Base-by-base conservation (phyloP, 164 flowering plant species). In the Cinnamomum chago region DNA sequence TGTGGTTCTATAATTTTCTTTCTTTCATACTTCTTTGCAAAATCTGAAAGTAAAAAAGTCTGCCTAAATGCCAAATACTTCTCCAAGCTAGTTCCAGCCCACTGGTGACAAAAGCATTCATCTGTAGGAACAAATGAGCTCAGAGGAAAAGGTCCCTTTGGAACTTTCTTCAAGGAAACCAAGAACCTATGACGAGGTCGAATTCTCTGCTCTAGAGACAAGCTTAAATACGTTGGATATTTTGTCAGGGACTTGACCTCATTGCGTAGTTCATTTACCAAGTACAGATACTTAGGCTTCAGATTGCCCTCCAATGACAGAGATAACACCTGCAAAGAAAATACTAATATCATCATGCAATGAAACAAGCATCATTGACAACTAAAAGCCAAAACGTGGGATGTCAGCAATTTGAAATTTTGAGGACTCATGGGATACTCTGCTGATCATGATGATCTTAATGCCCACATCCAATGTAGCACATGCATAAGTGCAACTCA, bases 161-260 rank as follows among this genome's bases (percentile, higher is more conserved):
- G 97, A 73, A 90, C 97, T 89, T 90, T 95, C 83, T 90, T 95
- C 25, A 95, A 81, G 64, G 88, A 72, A 81, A 90, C 94, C 85
- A 95, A 79, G 82, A 93, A 95, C 73, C 86, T 84, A 76, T 95
- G 99, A 27, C 97, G 93, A 73, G 99, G 99, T n/a, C 97, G 92
- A 68, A 95, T 95, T 84, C 99, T 88, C 82, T 93, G 95, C 75
- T 93, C 96, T 66, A 95, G 80, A 64, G 99, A 95, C 84, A 92
- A 85, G 88, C 97, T 95, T 50, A 95, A 80, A 82, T 95, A 95
- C 84, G 76, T 92, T 1, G 99, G 99, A 74, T 92, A 95, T 80
- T 93, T 95, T 70, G 93, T 90, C 86, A 95, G 80, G 60, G 94
- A 88, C 14, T 88, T 79, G 73, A 90, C 96, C 79, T 95, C 92